Base-by-base conservation (phyloP, 2,329 filamentous ascomycete genomes). In the Xylaria sp. region DNA sequence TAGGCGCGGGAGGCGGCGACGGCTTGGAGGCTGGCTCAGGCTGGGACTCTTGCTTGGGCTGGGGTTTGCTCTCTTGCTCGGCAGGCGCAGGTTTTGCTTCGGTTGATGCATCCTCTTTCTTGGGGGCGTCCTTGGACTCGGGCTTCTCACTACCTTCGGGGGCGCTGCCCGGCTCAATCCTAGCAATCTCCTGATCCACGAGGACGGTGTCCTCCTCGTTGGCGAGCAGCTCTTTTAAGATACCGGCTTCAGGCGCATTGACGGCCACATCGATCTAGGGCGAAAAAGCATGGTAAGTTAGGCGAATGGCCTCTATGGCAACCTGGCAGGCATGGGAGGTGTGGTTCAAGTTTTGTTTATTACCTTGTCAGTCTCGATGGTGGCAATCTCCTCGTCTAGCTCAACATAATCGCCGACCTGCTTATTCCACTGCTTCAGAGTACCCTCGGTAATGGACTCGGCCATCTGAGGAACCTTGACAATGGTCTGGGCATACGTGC, bases 301-400 rank as follows among this genome's bases (percentile, higher is more conserved):
- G 59, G 59, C 27, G 49, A 21, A 41, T 40, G 43, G 29, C 15
- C 37, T 38, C 10, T 19, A 19, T 15, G 49, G 43, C 23, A 43
- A 41, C 17, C 27, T 52, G 44, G 40, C 29, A 41, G 49, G 48
- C 2, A 33, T 37, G 46, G 31, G n/a, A 31, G 17, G 35, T 27
- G 48, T 9, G 31, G 23, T 19, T 40, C 21, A 55, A 44, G n/a
- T n/a, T n/a, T n/a, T 66, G 35, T 65, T 80, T 65, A 37, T 65
- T 81, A 92, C 92, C 88, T 99, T 99, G 85, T 99, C 95, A 13
- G 95, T 99, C 80, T 99, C 95, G 74, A 99, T 99, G 51, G 94
- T 97, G 31, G 95, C 95, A 77, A 99, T 94, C 78, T 99, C 95
- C 80, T 98, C 95, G 74, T 99, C 95, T 72, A 90, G 89, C 81